Evolutionary conservation across 2,329 filamentous ascomycete species (phyloP).

Genomic region (Botrytis fragariae): DNA sequence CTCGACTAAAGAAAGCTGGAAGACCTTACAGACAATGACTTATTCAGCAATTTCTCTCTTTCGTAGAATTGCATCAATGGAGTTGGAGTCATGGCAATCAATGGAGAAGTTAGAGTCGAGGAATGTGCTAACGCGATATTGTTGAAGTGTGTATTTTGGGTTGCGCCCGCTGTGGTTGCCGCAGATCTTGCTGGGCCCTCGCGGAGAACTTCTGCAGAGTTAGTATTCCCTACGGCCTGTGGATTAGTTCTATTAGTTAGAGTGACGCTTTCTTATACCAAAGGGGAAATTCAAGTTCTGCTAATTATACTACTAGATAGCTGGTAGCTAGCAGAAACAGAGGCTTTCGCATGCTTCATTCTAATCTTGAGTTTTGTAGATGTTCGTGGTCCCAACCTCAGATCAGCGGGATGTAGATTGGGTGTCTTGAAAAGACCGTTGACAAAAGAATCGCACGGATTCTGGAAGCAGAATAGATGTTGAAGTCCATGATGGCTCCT

Average conservation of each 20-base stretch:
- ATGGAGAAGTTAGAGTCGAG: not conserved
- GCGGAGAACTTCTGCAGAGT: not conserved
- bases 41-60: not conserved
- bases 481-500: not conserved
- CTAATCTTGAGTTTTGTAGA: not conserved
- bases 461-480: not conserved
- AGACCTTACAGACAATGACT: not conserved
- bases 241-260: not conserved
- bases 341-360: not conserved
- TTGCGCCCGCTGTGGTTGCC: not conserved
- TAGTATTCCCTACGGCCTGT: not conserved
- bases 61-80: accelerated
- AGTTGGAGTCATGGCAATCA: not conserved
- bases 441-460: no score
- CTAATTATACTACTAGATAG: not conserved
- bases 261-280: not conserved
- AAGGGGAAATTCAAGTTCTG: not conserved
- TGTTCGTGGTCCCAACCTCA: no score
- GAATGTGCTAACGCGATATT: not conserved
- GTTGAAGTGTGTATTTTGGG: not conserved
- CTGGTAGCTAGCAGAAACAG: not conserved
- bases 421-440: not conserved
- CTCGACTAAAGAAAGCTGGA: not conserved
- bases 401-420: not conserved
- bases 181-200: not conserved